These are phyloP conservation scores for Asterophora parasitica DNA, from an alignment of 768 basidiomycete genomes.

Conservation along the genomic window DNA sequence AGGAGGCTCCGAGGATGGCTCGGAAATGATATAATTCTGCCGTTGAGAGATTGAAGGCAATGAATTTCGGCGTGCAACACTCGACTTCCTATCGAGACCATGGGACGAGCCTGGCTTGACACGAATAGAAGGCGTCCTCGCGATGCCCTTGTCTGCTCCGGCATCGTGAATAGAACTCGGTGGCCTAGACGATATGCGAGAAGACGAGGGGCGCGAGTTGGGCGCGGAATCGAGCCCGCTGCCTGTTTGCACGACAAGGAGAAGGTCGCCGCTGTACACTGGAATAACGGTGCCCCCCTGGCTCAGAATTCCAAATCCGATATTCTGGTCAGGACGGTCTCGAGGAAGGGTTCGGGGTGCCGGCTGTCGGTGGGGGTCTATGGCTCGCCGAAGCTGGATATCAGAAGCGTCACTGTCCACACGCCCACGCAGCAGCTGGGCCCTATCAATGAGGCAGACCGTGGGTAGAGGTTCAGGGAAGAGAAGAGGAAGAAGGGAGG, in stretches of 20 bases:
- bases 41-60: constrained; percentile 71
- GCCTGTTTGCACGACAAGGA: constrained; percentile 61
- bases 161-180: constrained; percentile 55
- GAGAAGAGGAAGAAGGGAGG: constrained; percentile 58
- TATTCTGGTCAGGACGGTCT: constrained; percentile 27
- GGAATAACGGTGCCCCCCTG: constrained; percentile 68
- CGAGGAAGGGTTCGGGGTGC: constrained; percentile 28
- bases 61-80: constrained; percentile 69
- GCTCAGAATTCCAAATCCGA: constrained; percentile 36
- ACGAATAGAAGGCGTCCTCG: constrained; percentile 70
- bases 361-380: constrained; percentile 44
- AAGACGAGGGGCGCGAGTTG: constrained; percentile 54
- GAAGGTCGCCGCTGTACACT: constrained; percentile 68
- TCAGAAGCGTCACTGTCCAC: constrained; percentile 67
- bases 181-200: constrained; percentile 63
- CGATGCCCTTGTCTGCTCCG: constrained; percentile 38
- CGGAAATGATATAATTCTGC: constrained; percentile 51
- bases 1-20: constrained; percentile 64
- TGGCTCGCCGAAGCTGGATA: constrained; percentile 49
- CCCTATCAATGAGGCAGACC: constrained; percentile 63
- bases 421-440: constrained; percentile 58
- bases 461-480: constrained; percentile 74
- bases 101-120: constrained; percentile 69
- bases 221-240: constrained; percentile 41
- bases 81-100: constrained; percentile 71